These are phyloP conservation scores for Mycena floridula DNA, from an alignment of 768 basidiomycete genomes.

Conservation along the genomic window DNA sequence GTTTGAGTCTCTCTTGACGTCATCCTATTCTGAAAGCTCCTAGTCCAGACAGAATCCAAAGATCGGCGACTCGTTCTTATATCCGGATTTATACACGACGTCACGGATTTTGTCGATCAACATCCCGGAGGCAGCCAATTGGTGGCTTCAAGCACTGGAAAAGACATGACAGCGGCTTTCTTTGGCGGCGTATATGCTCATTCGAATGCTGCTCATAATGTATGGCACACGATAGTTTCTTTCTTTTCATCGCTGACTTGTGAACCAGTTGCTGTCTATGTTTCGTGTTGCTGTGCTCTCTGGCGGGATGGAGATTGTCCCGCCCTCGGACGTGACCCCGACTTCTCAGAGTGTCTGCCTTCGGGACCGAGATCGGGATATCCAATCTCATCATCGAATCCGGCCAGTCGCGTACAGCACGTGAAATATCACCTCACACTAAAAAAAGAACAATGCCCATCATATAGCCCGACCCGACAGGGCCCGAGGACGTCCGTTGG, in stretches of 20 bases:
- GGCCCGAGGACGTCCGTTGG: no score
- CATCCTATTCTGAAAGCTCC: constrained; percentile 1
- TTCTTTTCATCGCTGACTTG: constrained; percentile 3
- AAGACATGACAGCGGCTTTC: constrained; percentile 80
- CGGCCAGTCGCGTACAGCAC: no score
- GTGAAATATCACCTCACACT: no score
- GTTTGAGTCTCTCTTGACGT: no score
- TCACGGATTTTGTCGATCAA: constrained; percentile 61
- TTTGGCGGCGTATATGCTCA: constrained; percentile 82
- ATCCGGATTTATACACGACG: constrained; percentile 86
- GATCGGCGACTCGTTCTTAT: constrained; percentile 63
- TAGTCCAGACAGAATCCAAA: constrained; percentile 66
- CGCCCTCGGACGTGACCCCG: no score
- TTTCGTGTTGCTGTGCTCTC: constrained; percentile 67
- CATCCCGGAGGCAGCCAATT: constrained; percentile 75
- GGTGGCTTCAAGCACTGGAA: constrained; percentile 59
- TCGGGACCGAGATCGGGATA: no score
- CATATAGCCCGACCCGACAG: no score
- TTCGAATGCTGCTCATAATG: constrained; percentile 79
- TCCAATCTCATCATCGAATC: no score
- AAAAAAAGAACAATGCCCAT: no score
- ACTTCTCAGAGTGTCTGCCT: no score
- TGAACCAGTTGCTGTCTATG: constrained; percentile 63
- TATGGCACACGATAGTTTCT: constrained; percentile 23
- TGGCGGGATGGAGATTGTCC: constrained; percentile 52